These are phyloP conservation scores for Calonectria pauciramosa DNA, from an alignment of 2,329 filamentous ascomycete species.

Conservation along the genomic window DNA sequence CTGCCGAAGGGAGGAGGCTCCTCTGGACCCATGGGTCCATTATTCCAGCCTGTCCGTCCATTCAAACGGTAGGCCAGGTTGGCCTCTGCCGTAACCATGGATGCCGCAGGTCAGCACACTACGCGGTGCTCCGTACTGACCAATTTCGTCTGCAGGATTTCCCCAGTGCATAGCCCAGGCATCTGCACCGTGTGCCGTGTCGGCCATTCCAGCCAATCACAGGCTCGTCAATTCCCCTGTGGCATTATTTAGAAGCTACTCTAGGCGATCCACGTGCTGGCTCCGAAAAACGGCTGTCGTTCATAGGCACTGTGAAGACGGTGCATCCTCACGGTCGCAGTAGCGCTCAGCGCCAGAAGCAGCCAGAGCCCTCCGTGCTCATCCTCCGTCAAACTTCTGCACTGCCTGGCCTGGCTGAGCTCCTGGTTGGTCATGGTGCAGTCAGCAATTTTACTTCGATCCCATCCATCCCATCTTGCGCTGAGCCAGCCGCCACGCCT, in stretches of 20 bases:
- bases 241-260: constrained; percentile 37
- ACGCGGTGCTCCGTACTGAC: constrained; percentile 1
- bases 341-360: constrained; percentile 21
- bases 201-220: constrained; percentile 29
- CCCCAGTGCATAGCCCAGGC: constrained; percentile 17
- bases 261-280: constrained; percentile 38
- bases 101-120: constrained; percentile 4
- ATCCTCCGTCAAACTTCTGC: constrained; percentile 12
- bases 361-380: constrained; percentile 7
- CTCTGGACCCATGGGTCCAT: constrained; percentile 17
- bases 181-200: constrained; percentile 29
- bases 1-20: constrained; percentile 15
- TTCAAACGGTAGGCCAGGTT: constrained; percentile 1
- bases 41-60: neutral
- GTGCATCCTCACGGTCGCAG: constrained; percentile 29
- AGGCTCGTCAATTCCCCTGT: constrained; percentile 33
- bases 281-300: constrained; percentile 28
- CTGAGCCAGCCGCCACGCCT: constrained; percentile 18
- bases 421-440: constrained; percentile 22
- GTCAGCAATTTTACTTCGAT: constrained; percentile 10
- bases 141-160: constrained; percentile 41
- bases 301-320: constrained; percentile 32
- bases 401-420: constrained; percentile 19
- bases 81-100: neutral
- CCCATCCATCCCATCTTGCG: neutral